Evolutionary conservation across 2,329 filamentous ascomycete species (phyloP).

Genomic region (Bipolaris sorokiniana): DNA sequence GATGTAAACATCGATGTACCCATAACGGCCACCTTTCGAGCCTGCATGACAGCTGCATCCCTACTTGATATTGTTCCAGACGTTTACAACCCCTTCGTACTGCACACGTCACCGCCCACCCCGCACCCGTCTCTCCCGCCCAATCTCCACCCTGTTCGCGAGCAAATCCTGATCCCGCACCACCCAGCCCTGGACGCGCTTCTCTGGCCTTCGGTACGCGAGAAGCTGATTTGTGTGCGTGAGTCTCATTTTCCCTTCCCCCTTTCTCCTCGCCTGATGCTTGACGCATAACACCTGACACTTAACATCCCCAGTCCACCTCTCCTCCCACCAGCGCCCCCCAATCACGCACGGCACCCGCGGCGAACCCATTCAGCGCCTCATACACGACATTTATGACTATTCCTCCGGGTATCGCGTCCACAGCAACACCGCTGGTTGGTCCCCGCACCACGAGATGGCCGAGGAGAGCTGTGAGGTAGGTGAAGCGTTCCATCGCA

Average conservation of each 20-base stretch:
- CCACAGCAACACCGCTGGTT: not conserved
- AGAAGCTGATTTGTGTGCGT: slow-evolving; percentile 1
- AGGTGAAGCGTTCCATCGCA: not conserved
- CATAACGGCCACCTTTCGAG: not conserved
- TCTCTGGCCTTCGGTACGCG: slow-evolving; percentile 1
- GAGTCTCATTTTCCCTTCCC: not conserved
- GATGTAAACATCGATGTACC: not conserved
- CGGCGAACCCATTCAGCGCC: not conserved
- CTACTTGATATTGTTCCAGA: not conserved
- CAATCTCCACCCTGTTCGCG: not conserved
- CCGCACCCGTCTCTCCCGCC: not conserved
- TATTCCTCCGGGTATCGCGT: not conserved
- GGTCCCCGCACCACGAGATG: not conserved
- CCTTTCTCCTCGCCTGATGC: not conserved
- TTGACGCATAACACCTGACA: not conserved
- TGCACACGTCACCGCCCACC: not conserved
- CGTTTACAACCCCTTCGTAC: not conserved
- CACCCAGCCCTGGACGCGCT: slow-evolving; percentile 1
- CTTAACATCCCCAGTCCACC: not conserved
- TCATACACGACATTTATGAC: not conserved
- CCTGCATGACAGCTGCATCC: not conserved
- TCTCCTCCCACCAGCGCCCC: not conserved
- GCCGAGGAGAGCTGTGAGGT: not conserved
- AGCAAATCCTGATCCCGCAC: not conserved
- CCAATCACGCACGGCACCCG: not conserved